Base-by-base conservation (phyloP, 2,329 filamentous ascomycete species). In the Penicillium sp. region DNA sequence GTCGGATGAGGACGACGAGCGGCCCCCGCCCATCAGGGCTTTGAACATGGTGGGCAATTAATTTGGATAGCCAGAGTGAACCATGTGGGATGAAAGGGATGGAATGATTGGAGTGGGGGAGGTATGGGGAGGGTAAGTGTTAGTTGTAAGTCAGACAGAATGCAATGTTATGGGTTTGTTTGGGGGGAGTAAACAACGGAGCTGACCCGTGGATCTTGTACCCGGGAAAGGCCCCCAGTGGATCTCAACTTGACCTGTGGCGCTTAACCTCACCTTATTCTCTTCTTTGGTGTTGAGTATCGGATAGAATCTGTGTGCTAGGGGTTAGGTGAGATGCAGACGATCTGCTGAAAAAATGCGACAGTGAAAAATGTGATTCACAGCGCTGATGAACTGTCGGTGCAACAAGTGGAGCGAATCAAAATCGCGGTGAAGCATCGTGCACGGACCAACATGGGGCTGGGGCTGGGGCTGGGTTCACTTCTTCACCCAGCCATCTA, bases 21-120 rank as follows among this genome's bases (percentile, higher is more conserved):
- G 67, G 65, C 73, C 70, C 50, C 50, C 50, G 68, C 72, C 71
- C 68, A 74, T 67, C 36, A 76, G 68, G 66, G 70, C 73, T 62
- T 70, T 75, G 58, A 75, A 73, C 73, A 75, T 76, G 66, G 61
- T 71, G 68, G 68, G 68, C 68, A 68, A 61, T 65, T 58, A 70
- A 61, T 69, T 53, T 56, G 54, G 57, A 64, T 64, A 63, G 64
- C 61, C 66, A 49, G 49, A 60, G 62, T 49, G 49, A 59, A 70
- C 60, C 71, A 73, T 72, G 66, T 68, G 70, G 63, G 51, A 59
- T 58, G 49, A 36, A 53, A 63, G 57, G 58, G 61, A 53, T 60
- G 61, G 59, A 25, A 55, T 21, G 55, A 23, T 48, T 59, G 53
- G 49, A 52, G 33, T 44, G 45, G 8, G 21, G 19, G 48, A 36